Evolutionary conservation across 2,329 filamentous ascomycete species (phyloP).

Genomic region (Fusarium sp.): DNA sequence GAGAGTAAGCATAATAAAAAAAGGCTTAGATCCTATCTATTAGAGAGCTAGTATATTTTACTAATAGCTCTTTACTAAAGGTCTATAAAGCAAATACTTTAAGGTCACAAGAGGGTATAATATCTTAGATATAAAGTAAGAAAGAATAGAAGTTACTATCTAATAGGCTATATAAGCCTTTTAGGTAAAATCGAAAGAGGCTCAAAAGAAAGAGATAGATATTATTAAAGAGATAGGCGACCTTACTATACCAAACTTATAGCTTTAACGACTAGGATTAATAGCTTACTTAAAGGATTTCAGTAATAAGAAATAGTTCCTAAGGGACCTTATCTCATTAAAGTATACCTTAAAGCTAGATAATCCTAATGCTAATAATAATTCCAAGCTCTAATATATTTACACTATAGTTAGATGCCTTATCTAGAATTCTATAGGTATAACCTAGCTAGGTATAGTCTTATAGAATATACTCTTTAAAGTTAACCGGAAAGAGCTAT

Average conservation of each 20-base stretch:
- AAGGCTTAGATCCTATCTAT: not conserved
- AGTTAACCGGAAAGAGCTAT: slow-evolving; percentile 9
- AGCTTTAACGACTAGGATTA: not conserved
- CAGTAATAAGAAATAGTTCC: slow-evolving; percentile 12
- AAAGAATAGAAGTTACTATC: not conserved
- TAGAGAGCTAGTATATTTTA: slow-evolving; percentile 1
- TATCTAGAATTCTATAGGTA: not conserved
- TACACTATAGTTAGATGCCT: slow-evolving; percentile 2
- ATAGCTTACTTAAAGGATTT: slow-evolving; percentile 13
- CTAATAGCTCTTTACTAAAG: slow-evolving; percentile 4
- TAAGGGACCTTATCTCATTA: slow-evolving; percentile 2
- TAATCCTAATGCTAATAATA: not conserved
- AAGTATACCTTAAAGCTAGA: slow-evolving; percentile 7
- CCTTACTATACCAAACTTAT: not conserved
- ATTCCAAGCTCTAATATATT: slow-evolving; percentile 5
- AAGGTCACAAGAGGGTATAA: not conserved
- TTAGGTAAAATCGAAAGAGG: slow-evolving; percentile 6
- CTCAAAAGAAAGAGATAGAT: slow-evolving; percentile 5
- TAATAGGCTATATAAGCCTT: slow-evolving; percentile 8
- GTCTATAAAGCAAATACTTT: not conserved
- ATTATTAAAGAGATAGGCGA: slow-evolving; percentile 13
- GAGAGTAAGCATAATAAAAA: not conserved
- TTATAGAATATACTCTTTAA: slow-evolving; percentile 6
- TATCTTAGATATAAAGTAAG: not conserved
- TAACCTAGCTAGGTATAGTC: not conserved